Evolutionary conservation across 108 stramenopile genomes (phyloP).

Genomic region (Pseudonitzschia multistriata): DNA sequence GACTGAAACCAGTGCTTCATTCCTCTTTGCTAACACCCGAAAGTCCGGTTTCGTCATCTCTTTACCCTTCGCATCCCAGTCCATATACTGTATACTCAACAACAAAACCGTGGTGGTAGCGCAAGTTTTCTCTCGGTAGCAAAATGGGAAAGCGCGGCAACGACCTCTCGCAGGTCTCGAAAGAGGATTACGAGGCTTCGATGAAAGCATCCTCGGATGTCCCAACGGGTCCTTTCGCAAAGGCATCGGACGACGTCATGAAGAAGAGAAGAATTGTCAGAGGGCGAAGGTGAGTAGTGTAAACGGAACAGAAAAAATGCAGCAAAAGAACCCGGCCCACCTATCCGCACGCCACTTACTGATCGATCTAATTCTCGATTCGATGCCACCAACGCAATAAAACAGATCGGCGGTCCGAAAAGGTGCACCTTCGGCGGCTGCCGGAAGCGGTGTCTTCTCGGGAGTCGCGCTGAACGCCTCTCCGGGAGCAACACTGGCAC

Average conservation of each 20-base stretch:
- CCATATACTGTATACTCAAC: no score
- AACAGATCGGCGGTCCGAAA: neutral
- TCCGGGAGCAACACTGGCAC: neutral
- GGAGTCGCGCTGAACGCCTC: neutral
- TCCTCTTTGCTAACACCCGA: no score
- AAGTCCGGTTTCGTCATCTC: no score
- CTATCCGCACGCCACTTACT: no score
- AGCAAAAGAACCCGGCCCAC: neutral
- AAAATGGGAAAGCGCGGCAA: slow-evolving; percentile 7
- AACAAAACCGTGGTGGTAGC: no score
- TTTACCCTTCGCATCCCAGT: no score
- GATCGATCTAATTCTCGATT: neutral
- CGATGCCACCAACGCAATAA: neutral
- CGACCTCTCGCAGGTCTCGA: neutral
- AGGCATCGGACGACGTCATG: slow-evolving; percentile 9
- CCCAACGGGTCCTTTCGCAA: slow-evolving; percentile 3
- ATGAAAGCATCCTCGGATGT: neutral
- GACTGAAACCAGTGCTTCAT: no score
- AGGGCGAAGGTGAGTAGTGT: slow-evolving; percentile 3
- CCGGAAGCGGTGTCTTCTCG: neutral
- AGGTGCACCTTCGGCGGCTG: neutral
- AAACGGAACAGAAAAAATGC: no score
- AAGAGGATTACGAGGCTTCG: neutral
- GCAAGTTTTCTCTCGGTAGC: neutral
- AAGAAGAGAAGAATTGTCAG: slow-evolving; percentile 4